A percentile compares a stretch with the other conserved stretches of the same genome.
Conservation (phyloP, 179 eudicot genomes). For the Nepenthes alata region DNA sequence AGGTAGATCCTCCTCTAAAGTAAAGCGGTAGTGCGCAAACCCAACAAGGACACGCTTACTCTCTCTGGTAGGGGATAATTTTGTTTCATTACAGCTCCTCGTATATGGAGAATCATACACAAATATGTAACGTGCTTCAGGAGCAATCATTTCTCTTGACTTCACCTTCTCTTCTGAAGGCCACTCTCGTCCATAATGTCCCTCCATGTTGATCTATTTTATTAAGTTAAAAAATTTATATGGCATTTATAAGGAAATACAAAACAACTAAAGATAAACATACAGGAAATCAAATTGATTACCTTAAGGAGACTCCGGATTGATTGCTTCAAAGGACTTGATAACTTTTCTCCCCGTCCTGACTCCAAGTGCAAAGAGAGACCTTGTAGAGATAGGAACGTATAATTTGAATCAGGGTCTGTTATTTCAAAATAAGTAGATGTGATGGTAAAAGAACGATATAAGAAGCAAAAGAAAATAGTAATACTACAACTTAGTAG, state of each 20-base stretch:
- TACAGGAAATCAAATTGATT: not conserved
- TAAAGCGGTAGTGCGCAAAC: constrained; percentile 74
- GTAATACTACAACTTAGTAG: not conserved
- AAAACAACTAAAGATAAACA: not conserved
- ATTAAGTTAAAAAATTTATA: not conserved
- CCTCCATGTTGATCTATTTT: constrained; percentile 69
- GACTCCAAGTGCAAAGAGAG: constrained; percentile 44
- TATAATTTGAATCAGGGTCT: not conserved
- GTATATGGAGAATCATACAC: constrained; percentile 27
- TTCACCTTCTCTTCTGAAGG: constrained; percentile 66
- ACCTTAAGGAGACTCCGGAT: constrained; percentile 70
- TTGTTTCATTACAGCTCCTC: not conserved
- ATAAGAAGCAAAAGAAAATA: not conserved
- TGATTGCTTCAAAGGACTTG: constrained; percentile 48
- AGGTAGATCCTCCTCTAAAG: constrained; percentile 76
- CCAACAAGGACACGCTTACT: constrained; percentile 45
- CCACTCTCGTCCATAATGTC: constrained; percentile 75
- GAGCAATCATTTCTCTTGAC: constrained; percentile 64
- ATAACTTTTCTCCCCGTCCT: constrained; percentile 54
- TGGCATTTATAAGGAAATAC: not conserved
- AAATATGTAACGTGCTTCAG: constrained; percentile 77
- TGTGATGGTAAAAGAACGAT: not conserved
- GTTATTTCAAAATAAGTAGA: not conserved
- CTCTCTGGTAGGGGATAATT: constrained; percentile 7
- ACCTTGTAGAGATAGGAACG: constrained; percentile 24